phyloP scores from a whole-genome alignment of 192 early-diverging fungal genomes.

The Radiomyces spectabilis region DNA sequence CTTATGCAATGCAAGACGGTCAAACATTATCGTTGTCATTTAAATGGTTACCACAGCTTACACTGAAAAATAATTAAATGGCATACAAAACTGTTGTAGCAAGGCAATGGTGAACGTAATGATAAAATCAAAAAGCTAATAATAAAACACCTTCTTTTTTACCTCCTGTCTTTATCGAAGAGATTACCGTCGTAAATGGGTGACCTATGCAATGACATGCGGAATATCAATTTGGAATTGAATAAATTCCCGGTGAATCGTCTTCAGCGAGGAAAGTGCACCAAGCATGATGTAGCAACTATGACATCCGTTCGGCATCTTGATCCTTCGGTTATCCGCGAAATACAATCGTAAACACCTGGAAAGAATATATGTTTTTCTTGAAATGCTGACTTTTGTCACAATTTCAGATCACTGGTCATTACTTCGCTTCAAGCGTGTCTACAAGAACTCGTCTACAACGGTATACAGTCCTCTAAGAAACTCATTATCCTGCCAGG shows the following conservation, averaged over 20 bases:
- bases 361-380: background rate
- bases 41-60: too few relatives aligned
- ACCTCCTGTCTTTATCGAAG: background rate
- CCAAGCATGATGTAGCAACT: background rate
- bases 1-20: too few relatives aligned
- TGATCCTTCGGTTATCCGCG: background rate
- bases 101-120: too few relatives aligned
- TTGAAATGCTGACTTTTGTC: background rate
- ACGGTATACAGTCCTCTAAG: constrained; percentile 22
- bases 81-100: too few relatives aligned
- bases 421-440: constrained; percentile 35
- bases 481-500: background rate
- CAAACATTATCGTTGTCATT: too few relatives aligned
- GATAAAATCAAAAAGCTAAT: background rate
- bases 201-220: background rate
- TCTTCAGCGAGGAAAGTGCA: background rate
- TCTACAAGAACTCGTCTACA: constrained; percentile 53
- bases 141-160: background rate
- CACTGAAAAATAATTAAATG: too few relatives aligned
- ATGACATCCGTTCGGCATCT: background rate
- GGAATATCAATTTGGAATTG: background rate
- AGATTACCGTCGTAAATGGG: too few relatives aligned
- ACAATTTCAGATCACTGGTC: background rate
- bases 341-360: background rate
- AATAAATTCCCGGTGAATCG: background rate